Evolutionary conservation across 2,329 filamentous ascomycete genomes (phyloP), one percentile per base, ranked within the genome.

Genomic region (Lojkania enalia): DNA sequence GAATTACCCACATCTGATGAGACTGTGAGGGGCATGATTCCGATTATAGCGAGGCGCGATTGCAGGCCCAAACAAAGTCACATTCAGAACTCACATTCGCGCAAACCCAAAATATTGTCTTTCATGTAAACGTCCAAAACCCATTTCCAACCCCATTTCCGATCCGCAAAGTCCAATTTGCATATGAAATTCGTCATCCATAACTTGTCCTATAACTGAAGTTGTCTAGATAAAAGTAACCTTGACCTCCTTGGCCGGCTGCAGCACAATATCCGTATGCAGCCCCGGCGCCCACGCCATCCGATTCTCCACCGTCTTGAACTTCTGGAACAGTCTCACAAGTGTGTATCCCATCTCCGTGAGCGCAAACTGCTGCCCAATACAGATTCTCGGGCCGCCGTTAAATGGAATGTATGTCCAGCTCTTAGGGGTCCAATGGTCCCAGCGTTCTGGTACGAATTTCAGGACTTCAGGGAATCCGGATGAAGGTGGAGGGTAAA

Each of bases 331-430:
- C 16, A 77, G 60, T 18, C 75, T 60, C 11, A 74, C 73, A 15
- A 75, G 58, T 5, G 74, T 76, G 46, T 77, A 78, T 2, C 63
- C 74, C 71, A 77, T 74, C 53, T 77, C 75, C 1, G 74, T 77
- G 19, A 77, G 60, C 11, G 75, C 75, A 51, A 78, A 78, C 45
- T 77, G 74, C 64, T 77, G 75, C 0, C 75, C 75, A 25, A 78
- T 72, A 46, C 75, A 78, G n/a, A 77, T 76, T 1, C 75, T 51
- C 3, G 74, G 74, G 0, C 74, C 73, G 3, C 74, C 74, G 38
- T 77, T 76, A 53, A 77, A 77, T 0, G 75, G 74, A 2, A 77
- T 65, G 35, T 69, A 77, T 1, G 73, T 73, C 76, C 76, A 80
- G 11, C 57, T 54, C 51, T 74, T 75, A 0, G 76, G 77, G 5